Percentiles rank a stretch among this genome's conserved stretches.
phyloP scores from a whole-genome alignment of 1,284 basidiomycete genomes.

The Tausonia pullulans region DNA sequence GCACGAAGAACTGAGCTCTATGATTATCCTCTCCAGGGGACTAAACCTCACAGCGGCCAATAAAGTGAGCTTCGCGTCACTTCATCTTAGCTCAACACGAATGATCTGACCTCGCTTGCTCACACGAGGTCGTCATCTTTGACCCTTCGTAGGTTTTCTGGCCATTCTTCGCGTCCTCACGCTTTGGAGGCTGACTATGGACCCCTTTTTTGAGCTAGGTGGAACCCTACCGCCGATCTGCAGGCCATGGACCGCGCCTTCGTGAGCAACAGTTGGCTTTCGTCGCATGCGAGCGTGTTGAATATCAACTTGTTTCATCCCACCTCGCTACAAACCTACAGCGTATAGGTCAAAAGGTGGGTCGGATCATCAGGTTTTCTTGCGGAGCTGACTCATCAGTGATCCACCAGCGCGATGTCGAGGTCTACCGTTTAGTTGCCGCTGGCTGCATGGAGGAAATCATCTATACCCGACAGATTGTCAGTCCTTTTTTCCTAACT shows the following conservation, averaged over 20 bases:
- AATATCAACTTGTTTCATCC: background rate
- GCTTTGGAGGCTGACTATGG: too few relatives aligned
- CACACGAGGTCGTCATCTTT: slow-evolving; percentile 25
- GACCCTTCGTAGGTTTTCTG: too few relatives aligned
- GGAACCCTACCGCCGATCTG: slow-evolving; percentile 65
- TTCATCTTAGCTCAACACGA: background rate
- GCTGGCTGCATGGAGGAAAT: slow-evolving; percentile 68
- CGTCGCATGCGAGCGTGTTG: background rate
- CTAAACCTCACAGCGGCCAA: slow-evolving; percentile 66
- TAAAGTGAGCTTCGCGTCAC: slow-evolving; percentile 55
- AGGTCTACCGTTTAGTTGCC: slow-evolving; percentile 70
- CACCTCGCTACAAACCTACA: slow-evolving; percentile 32
- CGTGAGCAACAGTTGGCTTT: too few relatives aligned
- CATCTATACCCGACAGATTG: slow-evolving; percentile 44
- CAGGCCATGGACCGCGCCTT: slow-evolving; percentile 81
- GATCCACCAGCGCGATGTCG: too few relatives aligned
- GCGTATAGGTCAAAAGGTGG: slow-evolving; percentile 75
- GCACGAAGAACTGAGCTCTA: background rate
- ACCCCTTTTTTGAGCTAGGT: too few relatives aligned
- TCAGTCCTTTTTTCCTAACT: too few relatives aligned
- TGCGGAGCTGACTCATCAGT: too few relatives aligned
- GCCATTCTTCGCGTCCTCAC: slow-evolving; percentile 85
- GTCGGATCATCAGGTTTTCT: too few relatives aligned
- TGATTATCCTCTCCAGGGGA: slow-evolving; percentile 25
- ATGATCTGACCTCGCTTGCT: too few relatives aligned